Percentiles rank a stretch among this genome's conserved stretches.
Conservation (phyloP, 2,329 filamentous ascomycete species). For the Eurotiales sp. region DNA sequence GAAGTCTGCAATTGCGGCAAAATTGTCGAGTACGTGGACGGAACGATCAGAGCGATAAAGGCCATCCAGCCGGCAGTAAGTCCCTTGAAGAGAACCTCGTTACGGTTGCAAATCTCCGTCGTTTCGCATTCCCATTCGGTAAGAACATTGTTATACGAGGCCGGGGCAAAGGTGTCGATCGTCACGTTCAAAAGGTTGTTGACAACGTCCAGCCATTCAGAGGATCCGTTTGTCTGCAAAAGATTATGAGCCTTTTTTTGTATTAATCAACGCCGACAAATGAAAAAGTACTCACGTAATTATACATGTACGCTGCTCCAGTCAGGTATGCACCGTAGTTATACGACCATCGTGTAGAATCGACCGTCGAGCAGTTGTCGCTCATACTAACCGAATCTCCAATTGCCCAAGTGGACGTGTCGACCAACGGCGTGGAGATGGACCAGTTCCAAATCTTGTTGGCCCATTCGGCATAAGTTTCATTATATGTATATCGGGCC, state of each 20-base stretch:
- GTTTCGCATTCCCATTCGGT: slow-evolving; percentile 58
- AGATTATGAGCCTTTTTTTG: not conserved
- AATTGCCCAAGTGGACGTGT: slow-evolving; percentile 15
- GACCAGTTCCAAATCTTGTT: slow-evolving; percentile 63
- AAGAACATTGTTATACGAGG: slow-evolving; percentile 39
- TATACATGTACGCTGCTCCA: slow-evolving; percentile 67
- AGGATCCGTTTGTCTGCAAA: slow-evolving; percentile 23
- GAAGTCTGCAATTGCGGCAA: slow-evolving; percentile 51
- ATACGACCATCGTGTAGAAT: slow-evolving; percentile 63
- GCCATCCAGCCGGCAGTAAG: slow-evolving; percentile 61
- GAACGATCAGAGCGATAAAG: slow-evolving; percentile 55
- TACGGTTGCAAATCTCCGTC: slow-evolving; percentile 54
- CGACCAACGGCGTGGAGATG: slow-evolving; percentile 23
- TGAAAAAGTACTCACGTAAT: slow-evolving; percentile 51
- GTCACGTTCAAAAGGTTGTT: slow-evolving; percentile 7
- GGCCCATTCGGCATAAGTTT: slow-evolving; percentile 62
- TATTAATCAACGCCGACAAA: too few relatives aligned
- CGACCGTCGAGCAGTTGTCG: slow-evolving; percentile 57
- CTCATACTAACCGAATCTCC: slow-evolving; percentile 42
- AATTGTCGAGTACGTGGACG: slow-evolving; percentile 51
- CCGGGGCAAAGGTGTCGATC: slow-evolving; percentile 1
- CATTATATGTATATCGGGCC: slow-evolving; percentile 61
- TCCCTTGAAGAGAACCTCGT: slow-evolving; percentile 64
- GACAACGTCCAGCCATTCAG: slow-evolving; percentile 5
- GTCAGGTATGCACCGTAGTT: slow-evolving; percentile 58